A percentile compares a stretch with the other conserved stretches of the same genome.
phyloP scores from a whole-genome alignment of 345 rosid genomes.

The Dipteronia dyeriana region DNA sequence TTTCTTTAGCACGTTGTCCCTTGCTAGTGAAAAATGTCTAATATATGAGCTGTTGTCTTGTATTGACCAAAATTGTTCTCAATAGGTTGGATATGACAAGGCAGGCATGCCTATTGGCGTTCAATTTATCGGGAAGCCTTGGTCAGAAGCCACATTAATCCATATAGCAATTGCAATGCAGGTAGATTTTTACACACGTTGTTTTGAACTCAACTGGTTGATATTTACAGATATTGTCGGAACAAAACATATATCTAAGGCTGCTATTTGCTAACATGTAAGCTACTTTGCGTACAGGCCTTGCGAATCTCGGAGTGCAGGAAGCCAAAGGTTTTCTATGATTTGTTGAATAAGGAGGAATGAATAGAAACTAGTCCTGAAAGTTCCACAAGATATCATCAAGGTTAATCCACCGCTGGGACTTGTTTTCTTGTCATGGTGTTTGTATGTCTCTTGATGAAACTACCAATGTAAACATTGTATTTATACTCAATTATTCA shows the following conservation, averaged over 20 bases:
- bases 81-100: slow-evolving; percentile 69
- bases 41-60: neutral
- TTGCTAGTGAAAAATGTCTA: neutral
- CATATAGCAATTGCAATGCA: slow-evolving; percentile 64
- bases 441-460: neutral
- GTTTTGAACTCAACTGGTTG: neutral
- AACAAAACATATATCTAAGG: neutral
- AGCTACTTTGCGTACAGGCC: slow-evolving; percentile 34
- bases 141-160: slow-evolving; percentile 70
- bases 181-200: slow-evolving; percentile 31
- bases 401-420: neutral
- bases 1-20: neutral
- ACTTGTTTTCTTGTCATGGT: neutral
- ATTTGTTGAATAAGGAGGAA: slow-evolving; percentile 38
- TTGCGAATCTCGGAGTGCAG: slow-evolving; percentile 36
- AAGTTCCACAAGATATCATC: neutral
- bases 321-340: slow-evolving; percentile 55
- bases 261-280: neutral
- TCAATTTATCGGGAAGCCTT: slow-evolving; percentile 75
- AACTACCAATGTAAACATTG: too few relatives aligned
- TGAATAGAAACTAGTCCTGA: neutral
- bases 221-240: neutral
- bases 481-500: too few relatives aligned
- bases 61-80: neutral
- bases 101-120: slow-evolving; percentile 69